Evolutionary conservation across 805 yeast species (phyloP).

Genomic region (Ogataea saltuana): DNA sequence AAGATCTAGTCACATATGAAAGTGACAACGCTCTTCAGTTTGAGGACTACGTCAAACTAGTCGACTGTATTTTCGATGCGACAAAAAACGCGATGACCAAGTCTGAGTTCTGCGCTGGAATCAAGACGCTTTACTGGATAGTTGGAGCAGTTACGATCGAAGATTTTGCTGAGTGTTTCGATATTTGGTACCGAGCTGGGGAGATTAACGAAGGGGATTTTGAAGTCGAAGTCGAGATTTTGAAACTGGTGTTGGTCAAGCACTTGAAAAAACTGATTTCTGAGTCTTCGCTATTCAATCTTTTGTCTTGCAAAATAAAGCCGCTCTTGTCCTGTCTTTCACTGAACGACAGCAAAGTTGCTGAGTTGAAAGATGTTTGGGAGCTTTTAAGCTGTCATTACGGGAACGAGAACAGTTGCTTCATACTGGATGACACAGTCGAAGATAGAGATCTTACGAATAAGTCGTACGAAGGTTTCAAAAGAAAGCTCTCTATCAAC

Average conservation of each 20-base stretch:
- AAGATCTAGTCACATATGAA: slow-evolving; percentile 23
- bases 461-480: slow-evolving; percentile 10
- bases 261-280: slow-evolving; percentile 9
- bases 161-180: slow-evolving; percentile 22
- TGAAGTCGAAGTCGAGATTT: slow-evolving; percentile 19
- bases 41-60: slow-evolving; percentile 13
- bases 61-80: slow-evolving; percentile 14
- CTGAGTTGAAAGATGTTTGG: slow-evolving; percentile 24
- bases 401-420: slow-evolving; percentile 20
- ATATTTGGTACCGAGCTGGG: slow-evolving; percentile 13
- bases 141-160: slow-evolving; percentile 20
- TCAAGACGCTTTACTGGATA: slow-evolving; percentile 14
- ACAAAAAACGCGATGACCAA: slow-evolving; percentile 12
- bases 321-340: slow-evolving; percentile 12
- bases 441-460: background rate
- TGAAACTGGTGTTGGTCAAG: slow-evolving; percentile 20
- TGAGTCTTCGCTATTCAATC: slow-evolving; percentile 9
- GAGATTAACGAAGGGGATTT: slow-evolving; percentile 4
- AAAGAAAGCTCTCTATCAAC: slow-evolving; percentile 16
- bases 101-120: slow-evolving; percentile 16
- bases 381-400: slow-evolving; percentile 16
- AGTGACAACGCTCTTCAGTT: slow-evolving; percentile 18
- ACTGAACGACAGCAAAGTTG: slow-evolving; percentile 7
- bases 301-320: slow-evolving; percentile 12
- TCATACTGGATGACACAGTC: background rate